These are phyloP conservation scores for Aspergillus awamori DNA, from an alignment of 2,329 filamentous ascomycete genomes.

Conservation along the genomic window DNA sequence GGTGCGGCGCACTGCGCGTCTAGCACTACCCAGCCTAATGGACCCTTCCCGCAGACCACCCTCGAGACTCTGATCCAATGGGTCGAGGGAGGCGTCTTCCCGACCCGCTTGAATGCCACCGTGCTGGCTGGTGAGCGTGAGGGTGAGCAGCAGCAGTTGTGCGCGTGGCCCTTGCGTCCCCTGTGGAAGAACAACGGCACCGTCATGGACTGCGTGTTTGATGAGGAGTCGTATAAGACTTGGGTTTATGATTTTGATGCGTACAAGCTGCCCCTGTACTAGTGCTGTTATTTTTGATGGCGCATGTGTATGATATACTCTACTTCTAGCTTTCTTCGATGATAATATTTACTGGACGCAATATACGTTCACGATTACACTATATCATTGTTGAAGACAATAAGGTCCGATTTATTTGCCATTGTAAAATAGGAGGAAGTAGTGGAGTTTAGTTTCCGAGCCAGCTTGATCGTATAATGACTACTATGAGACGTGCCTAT, in stretches of 20 bases:
- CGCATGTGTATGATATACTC: neutral
- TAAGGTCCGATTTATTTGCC: too few species aligned
- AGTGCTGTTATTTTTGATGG: neutral
- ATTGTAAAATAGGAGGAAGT: too few species aligned
- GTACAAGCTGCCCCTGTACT: slow-evolving; percentile 22
- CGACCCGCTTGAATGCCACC: slow-evolving; percentile 49
- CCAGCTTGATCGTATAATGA: too few species aligned
- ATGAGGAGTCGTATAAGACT: slow-evolving; percentile 18
- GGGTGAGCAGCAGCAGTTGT: slow-evolving; percentile 38
- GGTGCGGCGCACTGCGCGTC: slow-evolving; percentile 56
- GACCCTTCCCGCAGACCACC: slow-evolving; percentile 51
- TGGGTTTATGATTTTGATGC: slow-evolving; percentile 21
- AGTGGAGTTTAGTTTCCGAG: too few species aligned
- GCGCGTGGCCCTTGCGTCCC: slow-evolving; percentile 38
- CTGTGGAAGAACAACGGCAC: slow-evolving; percentile 26
- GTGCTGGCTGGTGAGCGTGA: slow-evolving; percentile 32
- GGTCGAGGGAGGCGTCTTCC: slow-evolving; percentile 54
- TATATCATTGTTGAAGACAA: too few species aligned
- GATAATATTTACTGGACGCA: neutral
- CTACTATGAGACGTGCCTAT: too few species aligned
- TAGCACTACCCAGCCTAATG: slow-evolving; percentile 49
- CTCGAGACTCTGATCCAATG: slow-evolving; percentile 54
- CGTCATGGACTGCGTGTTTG: slow-evolving; percentile 17
- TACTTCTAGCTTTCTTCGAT: neutral
- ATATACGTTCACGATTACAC: too few species aligned